A percentile compares a stretch with the other conserved stretches of the same genome.
Conservation (phyloP, 23 red algal species). For the Cyanidium caldarium region DNA sequence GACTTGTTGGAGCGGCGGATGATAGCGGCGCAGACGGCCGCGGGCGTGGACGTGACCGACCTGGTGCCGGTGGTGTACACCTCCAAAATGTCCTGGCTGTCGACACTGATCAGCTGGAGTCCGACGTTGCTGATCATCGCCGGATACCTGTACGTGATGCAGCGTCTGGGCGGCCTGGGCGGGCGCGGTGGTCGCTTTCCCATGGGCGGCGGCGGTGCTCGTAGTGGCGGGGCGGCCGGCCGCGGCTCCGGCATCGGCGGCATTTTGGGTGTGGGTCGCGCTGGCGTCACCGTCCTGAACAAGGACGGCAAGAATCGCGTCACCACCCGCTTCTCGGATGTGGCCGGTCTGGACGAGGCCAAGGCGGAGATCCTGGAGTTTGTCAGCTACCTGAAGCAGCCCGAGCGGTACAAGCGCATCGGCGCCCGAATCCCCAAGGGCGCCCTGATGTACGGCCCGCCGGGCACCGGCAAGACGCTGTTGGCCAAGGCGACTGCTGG, state of each 20-base stretch:
- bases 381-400: slow-evolving; percentile 92
- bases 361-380: slow-evolving; percentile 99
- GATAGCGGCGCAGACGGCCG: slow-evolving; percentile 60
- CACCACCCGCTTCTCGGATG: slow-evolving; percentile 62
- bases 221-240: slow-evolving; percentile 1
- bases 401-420: slow-evolving; percentile 80
- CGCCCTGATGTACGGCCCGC: slow-evolving; percentile 81
- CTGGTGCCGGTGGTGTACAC: slow-evolving; percentile 74
- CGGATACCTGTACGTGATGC: slow-evolving; percentile 39
- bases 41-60: slow-evolving; percentile 55
- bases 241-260: slow-evolving; percentile 28
- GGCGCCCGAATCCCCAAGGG: slow-evolving; percentile 96
- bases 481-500: slow-evolving; percentile 92
- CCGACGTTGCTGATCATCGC: slow-evolving; percentile 71
- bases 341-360: slow-evolving; percentile 85
- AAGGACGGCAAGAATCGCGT: slow-evolving; percentile 53
- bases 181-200: slow-evolving; percentile 26
- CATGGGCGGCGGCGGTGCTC: slow-evolving; percentile 17
- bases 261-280: slow-evolving; percentile 86
- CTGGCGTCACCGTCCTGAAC: slow-evolving; percentile 76
- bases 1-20: slow-evolving; percentile 77
- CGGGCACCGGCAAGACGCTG: slow-evolving; percentile 96
- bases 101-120: slow-evolving; percentile 49
- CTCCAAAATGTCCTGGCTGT: slow-evolving; percentile 31
- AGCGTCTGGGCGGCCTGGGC: slow-evolving; percentile 37